Conservation (phyloP, 176 grass and related monocot species). For the Thinopyrum elongatum region DNA sequence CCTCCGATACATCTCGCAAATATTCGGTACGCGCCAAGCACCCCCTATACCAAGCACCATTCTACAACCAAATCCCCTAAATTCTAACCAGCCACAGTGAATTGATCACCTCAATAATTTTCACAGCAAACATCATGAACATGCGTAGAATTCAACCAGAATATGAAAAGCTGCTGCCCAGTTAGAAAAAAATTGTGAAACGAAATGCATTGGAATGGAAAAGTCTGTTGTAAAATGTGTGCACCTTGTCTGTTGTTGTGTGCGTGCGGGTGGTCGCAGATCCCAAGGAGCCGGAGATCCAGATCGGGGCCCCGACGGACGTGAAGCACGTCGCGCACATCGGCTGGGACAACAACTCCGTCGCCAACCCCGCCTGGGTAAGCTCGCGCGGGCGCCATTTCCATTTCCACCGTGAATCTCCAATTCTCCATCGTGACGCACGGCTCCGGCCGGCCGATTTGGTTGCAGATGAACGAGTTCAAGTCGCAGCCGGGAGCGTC, state of each 20-base stretch:
- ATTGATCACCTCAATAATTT: background rate
- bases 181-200: background rate
- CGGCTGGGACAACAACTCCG: slow-evolving; percentile 73
- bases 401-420: background rate
- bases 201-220: too few relatives aligned
- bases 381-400: background rate
- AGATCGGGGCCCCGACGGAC: slow-evolving; percentile 86
- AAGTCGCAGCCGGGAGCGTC: slow-evolving; percentile 27
- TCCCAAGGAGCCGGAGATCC: slow-evolving; percentile 75
- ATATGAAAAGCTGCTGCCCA: background rate
- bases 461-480: slow-evolving; percentile 50
- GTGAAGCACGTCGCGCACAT: slow-evolving; percentile 98
- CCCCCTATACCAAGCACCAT: background rate
- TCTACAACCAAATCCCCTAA: background rate
- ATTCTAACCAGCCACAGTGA: background rate
- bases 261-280: slow-evolving; percentile 22
- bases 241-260: slow-evolving; percentile 6
- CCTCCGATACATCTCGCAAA: slow-evolving; percentile 94
- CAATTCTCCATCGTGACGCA: background rate
- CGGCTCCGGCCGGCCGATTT: background rate
- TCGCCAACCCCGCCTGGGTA: slow-evolving; percentile 68
- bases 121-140: background rate
- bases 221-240: background rate
- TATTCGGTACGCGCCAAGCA: slow-evolving; percentile 58
- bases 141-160: background rate